A percentile compares a stretch with the other conserved stretches of the same genome.
These are phyloP conservation scores for Aspergillus coremiiformis DNA, from an alignment of 495 filamentous ascomycete species.

Conservation along the genomic window DNA sequence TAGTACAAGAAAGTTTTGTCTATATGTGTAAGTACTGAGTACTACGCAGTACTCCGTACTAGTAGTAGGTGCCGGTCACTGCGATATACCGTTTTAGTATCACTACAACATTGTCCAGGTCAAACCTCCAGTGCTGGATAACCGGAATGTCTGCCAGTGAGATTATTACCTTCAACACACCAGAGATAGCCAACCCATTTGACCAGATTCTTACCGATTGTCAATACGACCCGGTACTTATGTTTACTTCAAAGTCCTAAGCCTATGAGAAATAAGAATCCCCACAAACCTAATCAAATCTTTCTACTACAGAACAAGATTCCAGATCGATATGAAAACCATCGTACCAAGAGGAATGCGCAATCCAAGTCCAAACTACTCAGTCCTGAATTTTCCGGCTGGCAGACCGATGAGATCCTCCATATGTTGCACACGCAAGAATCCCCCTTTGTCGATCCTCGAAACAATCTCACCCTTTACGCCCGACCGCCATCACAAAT, in stretches of 20 bases:
- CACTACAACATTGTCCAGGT: too few relatives aligned
- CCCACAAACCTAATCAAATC: not conserved
- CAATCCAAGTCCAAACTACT: slow-evolving; percentile 65
- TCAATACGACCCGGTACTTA: slow-evolving; percentile 50
- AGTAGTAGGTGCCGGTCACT: too few relatives aligned
- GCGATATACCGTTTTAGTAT: not conserved
- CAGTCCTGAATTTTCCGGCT: slow-evolving; percentile 55
- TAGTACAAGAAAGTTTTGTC: too few relatives aligned
- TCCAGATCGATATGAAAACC: slow-evolving; percentile 61
- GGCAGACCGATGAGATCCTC: slow-evolving; percentile 70
- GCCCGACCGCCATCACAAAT: slow-evolving; percentile 70
- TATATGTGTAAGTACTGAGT: too few relatives aligned
- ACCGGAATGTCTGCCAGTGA: not conserved
- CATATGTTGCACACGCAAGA: slow-evolving; percentile 43
- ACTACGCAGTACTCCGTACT: too few relatives aligned
- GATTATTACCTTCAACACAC: slow-evolving; percentile 21
- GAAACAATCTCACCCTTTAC: slow-evolving; percentile 83
- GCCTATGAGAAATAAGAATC: too few relatives aligned
- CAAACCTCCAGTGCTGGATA: not conserved
- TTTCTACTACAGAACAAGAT: slow-evolving; percentile 50
- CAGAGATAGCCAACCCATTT: slow-evolving; percentile 57
- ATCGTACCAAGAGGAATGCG: slow-evolving; percentile 64
- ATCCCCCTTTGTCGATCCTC: slow-evolving; percentile 54
- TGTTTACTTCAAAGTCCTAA: not conserved
- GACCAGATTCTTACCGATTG: slow-evolving; percentile 61